phyloP scores from a whole-genome alignment of 2,329 filamentous ascomycete species.

The Colletotrichum chrysophilum region DNA sequence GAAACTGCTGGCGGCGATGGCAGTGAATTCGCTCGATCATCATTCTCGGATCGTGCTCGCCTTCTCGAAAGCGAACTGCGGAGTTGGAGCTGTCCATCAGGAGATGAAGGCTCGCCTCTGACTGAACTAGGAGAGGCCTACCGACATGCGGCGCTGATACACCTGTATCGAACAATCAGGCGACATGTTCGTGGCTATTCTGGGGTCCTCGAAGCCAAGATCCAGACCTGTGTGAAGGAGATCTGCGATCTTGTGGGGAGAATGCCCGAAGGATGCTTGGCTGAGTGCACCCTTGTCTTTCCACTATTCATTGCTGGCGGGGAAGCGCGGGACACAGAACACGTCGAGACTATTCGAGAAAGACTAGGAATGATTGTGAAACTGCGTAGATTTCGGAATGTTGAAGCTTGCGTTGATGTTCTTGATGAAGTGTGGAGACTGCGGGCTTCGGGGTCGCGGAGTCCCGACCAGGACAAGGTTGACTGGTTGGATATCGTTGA shows the following conservation, averaged over 20 bases:
- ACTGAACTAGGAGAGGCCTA: neutral
- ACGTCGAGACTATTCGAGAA: neutral
- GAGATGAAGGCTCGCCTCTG: neutral
- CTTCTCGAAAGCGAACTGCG: neutral
- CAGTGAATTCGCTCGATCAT: neutral
- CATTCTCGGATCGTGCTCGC: neutral
- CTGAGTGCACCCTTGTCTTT: neutral
- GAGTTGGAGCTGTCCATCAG: neutral
- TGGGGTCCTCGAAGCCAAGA: neutral
- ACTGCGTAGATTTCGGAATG: slow-evolving; percentile 8
- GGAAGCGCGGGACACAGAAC: neutral
- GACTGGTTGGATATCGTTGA: slow-evolving; percentile 9
- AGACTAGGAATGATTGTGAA: neutral
- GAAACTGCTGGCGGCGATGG: neutral
- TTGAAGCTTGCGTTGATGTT: slow-evolving; percentile 5
- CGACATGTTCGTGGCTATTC: neutral
- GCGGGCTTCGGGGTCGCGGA: neutral
- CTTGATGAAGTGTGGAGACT: slow-evolving; percentile 6
- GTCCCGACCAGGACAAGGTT: neutral
- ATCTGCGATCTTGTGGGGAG: neutral
- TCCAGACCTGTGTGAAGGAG: neutral
- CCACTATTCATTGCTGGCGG: neutral
- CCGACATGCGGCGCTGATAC: neutral
- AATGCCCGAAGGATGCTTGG: neutral
- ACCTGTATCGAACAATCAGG: neutral